These are phyloP conservation scores for Nothopassalora personata DNA, from an alignment of 2,329 filamentous ascomycete genomes.

Conservation along the genomic window DNA sequence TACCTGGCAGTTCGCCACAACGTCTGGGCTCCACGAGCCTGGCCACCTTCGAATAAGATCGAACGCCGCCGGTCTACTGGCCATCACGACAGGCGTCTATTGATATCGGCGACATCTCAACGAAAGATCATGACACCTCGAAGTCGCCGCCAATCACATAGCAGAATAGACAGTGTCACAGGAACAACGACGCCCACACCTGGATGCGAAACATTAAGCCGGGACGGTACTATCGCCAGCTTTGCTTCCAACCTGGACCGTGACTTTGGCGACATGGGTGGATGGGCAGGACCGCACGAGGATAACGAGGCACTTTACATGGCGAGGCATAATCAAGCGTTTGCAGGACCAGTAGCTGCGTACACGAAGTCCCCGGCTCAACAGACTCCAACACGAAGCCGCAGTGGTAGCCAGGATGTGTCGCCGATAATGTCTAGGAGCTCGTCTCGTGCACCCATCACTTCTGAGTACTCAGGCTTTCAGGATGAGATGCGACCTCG, in stretches of 20 bases:
- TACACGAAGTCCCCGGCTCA: neutral
- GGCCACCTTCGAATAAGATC: neutral
- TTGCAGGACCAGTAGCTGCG: neutral
- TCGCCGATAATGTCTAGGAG: neutral
- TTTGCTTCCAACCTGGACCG: neutral
- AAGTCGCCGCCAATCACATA: neutral
- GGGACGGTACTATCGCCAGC: neutral
- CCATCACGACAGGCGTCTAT: too few relatives aligned
- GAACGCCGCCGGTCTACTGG: neutral
- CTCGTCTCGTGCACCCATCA: neutral
- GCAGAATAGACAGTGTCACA: neutral
- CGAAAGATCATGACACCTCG: neutral
- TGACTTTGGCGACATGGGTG: neutral
- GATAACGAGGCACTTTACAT: neutral
- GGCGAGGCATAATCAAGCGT: neutral
- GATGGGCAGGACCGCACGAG: neutral
- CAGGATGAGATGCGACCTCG: neutral
- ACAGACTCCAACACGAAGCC: neutral
- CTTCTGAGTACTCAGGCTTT: neutral
- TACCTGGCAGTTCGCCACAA: neutral
- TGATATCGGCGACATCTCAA: neutral
- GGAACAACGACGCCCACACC: neutral
- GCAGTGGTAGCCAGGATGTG: neutral
- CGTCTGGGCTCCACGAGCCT: neutral
- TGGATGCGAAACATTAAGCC: neutral